Percentiles rank a stretch among this genome's conserved stretches.
Conservation (phyloP, 2,329 filamentous ascomycete species). For the Hortaea werneckii region DNA sequence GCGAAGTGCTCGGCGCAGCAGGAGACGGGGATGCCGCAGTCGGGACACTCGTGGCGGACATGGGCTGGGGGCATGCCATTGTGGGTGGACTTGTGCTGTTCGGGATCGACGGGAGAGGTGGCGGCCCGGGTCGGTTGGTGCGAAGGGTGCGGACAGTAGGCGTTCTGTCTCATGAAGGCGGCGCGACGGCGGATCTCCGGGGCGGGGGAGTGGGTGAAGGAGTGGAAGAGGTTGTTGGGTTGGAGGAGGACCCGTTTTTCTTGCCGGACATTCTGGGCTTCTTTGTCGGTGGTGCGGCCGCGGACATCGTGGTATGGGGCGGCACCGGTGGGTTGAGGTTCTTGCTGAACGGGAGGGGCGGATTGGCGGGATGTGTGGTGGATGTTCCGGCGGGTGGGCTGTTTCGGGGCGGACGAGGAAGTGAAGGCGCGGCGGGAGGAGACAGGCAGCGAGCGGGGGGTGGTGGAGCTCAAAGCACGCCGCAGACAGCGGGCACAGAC, state of each 20-base stretch:
- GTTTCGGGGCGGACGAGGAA: neutral
- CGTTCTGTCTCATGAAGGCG: conserved; percentile 84
- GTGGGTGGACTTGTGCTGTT: conserved; percentile 43
- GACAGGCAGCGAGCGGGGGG: neutral
- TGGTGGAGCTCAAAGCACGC: neutral
- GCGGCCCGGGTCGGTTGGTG: conserved; percentile 67
- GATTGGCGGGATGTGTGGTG: conserved; percentile 2
- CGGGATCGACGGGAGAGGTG: conserved; percentile 53
- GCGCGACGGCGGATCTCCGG: conserved; percentile 79
- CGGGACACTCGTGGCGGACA: conserved; percentile 88
- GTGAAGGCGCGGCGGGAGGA: conserved; percentile 3
- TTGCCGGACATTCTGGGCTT: neutral
- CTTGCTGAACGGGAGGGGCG: neutral
- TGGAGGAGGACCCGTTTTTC: conserved; percentile 40
- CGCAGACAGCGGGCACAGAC: conserved; percentile 6
- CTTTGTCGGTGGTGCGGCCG: neutral
- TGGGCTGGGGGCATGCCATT: conserved; percentile 60
- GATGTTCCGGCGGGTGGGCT: conserved; percentile 1
- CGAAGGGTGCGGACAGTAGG: conserved; percentile 82
- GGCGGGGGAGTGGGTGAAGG: conserved; percentile 79
- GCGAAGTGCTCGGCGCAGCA: conserved; percentile 94
- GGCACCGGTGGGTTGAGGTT: neutral
- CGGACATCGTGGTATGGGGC: neutral
- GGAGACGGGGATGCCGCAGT: conserved; percentile 88
- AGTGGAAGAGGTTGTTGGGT: conserved; percentile 82